Evolutionary conservation across 225 moss, liverwort and hornwort species (phyloP).

Genomic region (Takakia lepidozioides): DNA sequence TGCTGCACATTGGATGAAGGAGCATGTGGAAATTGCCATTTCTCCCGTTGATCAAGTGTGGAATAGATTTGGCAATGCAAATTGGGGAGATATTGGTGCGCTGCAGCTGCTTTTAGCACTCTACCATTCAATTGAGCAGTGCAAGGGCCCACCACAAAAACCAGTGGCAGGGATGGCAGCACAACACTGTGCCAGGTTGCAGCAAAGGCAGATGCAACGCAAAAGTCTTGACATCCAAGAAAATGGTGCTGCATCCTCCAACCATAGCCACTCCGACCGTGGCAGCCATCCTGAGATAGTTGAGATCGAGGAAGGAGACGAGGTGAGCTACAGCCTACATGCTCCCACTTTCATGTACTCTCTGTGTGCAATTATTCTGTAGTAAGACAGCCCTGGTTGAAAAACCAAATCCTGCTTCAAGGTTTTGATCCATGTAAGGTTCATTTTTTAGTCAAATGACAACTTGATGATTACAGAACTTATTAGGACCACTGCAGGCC

Average conservation of each 20-base stretch:
- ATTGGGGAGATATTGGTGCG: conserved; percentile 85
- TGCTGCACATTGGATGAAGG: conserved; percentile 83
- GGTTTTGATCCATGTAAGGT: too few species aligned
- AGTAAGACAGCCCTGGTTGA: too few species aligned
- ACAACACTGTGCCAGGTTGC: conserved; percentile 71
- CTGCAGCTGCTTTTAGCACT: conserved; percentile 78
- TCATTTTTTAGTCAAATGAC: too few species aligned
- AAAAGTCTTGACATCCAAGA: conserved; percentile 66
- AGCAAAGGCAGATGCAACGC: conserved; percentile 75
- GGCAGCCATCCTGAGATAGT: conserved; percentile 61
- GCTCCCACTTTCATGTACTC: too few species aligned
- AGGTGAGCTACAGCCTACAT: conserved; percentile 2
- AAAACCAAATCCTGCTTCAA: too few species aligned
- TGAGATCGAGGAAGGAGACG: conserved; percentile 77
- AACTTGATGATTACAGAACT: too few species aligned
- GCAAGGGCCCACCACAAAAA: conserved; percentile 69
- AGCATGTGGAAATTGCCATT: conserved; percentile 68
- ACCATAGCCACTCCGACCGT: conserved; percentile 57
- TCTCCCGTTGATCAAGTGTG: conserved; percentile 71
- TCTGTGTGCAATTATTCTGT: too few species aligned
- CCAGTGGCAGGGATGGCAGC: conserved; percentile 90
- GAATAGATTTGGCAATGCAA: conserved; percentile 89
- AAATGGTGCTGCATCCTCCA: conserved; percentile 66
- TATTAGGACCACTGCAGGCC: too few species aligned
- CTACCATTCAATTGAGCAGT: conserved; percentile 83